A percentile compares a stretch with the other conserved stretches of the same genome.
These are phyloP conservation scores for Coemansia sp. DNA, from an alignment of 192 early-diverging fungal species.

Conservation along the genomic window DNA sequence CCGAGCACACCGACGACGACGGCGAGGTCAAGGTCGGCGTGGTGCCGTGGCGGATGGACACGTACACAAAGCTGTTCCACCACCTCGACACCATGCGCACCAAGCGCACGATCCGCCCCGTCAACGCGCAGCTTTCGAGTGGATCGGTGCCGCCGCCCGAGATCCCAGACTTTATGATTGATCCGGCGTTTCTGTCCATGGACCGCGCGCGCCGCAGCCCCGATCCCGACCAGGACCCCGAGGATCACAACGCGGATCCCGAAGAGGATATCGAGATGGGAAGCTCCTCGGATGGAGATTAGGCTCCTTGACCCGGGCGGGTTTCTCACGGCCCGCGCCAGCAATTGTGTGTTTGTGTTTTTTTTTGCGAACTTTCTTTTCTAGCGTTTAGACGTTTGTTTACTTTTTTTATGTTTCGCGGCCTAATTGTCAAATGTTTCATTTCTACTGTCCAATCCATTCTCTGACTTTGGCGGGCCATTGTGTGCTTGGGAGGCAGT, in stretches of 20 bases:
- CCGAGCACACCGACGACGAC: slow-evolving; percentile 50
- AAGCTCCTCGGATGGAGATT: slow-evolving; percentile 30
- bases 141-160: slow-evolving; percentile 25
- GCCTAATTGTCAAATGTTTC: too few species aligned
- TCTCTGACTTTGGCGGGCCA: too few species aligned
- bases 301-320: too few species aligned
- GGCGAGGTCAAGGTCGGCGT: slow-evolving; percentile 45
- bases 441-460: too few species aligned
- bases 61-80: slow-evolving; percentile 32
- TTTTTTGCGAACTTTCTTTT: not conserved
- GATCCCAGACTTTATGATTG: slow-evolving; percentile 35
- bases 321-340: too few species aligned
- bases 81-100: slow-evolving; percentile 46
- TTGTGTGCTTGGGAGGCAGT: too few species aligned
- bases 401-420: too few species aligned
- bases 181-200: slow-evolving; percentile 19
- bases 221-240: slow-evolving; percentile 1
- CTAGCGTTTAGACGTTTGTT: too few species aligned
- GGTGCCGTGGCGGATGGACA: slow-evolving; percentile 35
- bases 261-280: slow-evolving; percentile 43
- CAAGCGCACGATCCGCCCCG: slow-evolving; percentile 44
- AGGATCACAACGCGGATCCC: slow-evolving; percentile 8
- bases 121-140: slow-evolving; percentile 21
- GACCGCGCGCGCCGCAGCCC: slow-evolving; percentile 18
- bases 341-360: not conserved